These are phyloP conservation scores for Citrus mangshanensis DNA, from an alignment of 345 rosid species.

Conservation along the genomic window DNA sequence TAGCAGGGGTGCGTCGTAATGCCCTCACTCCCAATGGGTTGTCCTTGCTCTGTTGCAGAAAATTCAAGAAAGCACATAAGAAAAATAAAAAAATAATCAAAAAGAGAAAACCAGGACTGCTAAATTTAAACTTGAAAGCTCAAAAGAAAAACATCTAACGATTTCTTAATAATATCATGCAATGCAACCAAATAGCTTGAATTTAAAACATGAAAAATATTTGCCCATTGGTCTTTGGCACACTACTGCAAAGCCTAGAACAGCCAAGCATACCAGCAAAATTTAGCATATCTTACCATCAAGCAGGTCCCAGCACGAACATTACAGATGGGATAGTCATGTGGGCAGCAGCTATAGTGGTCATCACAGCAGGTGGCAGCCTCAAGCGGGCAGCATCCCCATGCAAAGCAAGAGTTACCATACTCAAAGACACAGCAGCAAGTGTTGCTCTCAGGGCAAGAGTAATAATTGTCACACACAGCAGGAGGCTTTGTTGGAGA, in stretches of 20 bases:
- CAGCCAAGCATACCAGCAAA: not conserved
- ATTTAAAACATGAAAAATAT: not conserved
- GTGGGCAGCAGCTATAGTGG: slow-evolving; percentile 81
- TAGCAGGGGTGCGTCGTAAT: slow-evolving; percentile 68
- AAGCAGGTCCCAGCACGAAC: slow-evolving; percentile 58
- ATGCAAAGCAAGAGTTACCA: slow-evolving; percentile 59
- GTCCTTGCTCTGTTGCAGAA: slow-evolving; percentile 68
- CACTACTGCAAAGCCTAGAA: not conserved
- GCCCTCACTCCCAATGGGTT: slow-evolving; percentile 78
- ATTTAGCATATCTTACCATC: slow-evolving; percentile 37
- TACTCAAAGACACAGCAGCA: slow-evolving; percentile 80
- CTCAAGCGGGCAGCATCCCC: slow-evolving; percentile 97
- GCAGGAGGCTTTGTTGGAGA: slow-evolving; percentile 75
- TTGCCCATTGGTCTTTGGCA: not conserved
- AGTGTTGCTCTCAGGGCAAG: slow-evolving; percentile 73
- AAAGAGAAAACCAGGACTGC: not conserved
- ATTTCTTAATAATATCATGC: too few relatives aligned
- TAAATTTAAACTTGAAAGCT: not conserved
- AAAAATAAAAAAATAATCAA: too few relatives aligned
- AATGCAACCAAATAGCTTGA: not conserved
- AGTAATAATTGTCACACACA: slow-evolving; percentile 59
- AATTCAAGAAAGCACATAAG: slow-evolving; percentile 11
- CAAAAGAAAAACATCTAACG: not conserved
- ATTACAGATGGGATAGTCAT: slow-evolving; percentile 77
- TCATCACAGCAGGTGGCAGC: slow-evolving; percentile 88